These are phyloP conservation scores for Rhexocercosporidium sp. DNA, from an alignment of 2,329 filamentous ascomycete species.

Conservation along the genomic window DNA sequence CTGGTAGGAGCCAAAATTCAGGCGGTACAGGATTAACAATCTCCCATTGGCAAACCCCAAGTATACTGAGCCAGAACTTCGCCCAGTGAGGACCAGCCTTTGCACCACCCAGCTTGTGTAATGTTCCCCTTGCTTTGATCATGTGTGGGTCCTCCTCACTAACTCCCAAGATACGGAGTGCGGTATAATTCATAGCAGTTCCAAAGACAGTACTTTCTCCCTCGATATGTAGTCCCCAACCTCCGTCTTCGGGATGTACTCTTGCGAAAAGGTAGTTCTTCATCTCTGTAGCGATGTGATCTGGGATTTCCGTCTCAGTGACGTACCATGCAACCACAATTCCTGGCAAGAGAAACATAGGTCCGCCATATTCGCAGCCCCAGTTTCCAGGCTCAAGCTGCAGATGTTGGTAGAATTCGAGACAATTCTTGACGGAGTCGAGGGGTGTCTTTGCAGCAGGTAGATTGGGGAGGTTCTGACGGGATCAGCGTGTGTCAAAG, in stretches of 20 bases:
- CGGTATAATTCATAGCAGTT: constrained; percentile 85
- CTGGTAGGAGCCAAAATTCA: constrained; percentile 90
- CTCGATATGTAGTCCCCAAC: constrained; percentile 96
- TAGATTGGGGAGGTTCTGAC: constrained; percentile 75
- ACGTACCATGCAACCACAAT: constrained; percentile 86
- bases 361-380: constrained; percentile 97
- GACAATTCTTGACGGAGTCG: constrained; percentile 79
- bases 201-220: constrained; percentile 92
- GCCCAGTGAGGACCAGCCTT: constrained; percentile 88
- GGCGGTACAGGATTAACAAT: constrained; percentile 93
- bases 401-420: constrained; percentile 87
- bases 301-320: constrained; percentile 84
- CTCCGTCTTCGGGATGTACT: constrained; percentile 86
- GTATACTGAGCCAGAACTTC: constrained; percentile 91
- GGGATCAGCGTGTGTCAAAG: constrained; percentile 24
- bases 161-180: constrained; percentile 80
- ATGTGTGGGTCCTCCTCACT: constrained; percentile 83
- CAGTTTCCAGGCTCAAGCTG: constrained; percentile 91
- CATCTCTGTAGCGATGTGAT: constrained; percentile 83
- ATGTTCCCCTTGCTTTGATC: constrained; percentile 79
- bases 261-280: constrained; percentile 89
- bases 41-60: constrained; percentile 87
- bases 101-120: constrained; percentile 87
- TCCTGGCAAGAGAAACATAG: constrained; percentile 92
- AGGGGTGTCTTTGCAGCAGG: constrained; percentile 73